A percentile compares a stretch with the other conserved stretches of the same genome.
These are phyloP conservation scores for Verticillium tricorpus DNA, from an alignment of 2,329 filamentous ascomycete genomes.

Conservation along the genomic window DNA sequence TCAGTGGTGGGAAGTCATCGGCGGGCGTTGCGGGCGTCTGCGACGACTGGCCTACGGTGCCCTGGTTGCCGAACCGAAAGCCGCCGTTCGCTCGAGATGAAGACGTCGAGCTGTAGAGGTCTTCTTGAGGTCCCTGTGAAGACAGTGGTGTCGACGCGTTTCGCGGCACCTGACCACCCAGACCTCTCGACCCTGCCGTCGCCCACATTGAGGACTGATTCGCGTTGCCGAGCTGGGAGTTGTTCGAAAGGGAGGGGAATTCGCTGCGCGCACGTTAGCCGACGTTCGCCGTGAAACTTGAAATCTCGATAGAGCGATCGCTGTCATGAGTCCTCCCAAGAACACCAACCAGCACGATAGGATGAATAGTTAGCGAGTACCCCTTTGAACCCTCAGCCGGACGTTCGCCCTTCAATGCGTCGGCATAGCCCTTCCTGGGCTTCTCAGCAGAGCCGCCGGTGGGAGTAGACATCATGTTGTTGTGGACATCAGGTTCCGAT, in stretches of 20 bases:
- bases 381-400: constrained; percentile 13
- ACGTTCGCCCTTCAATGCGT: constrained; percentile 16
- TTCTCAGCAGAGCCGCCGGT: neutral
- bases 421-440: constrained; percentile 20
- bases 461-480: constrained; percentile 3
- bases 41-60: constrained; percentile 25
- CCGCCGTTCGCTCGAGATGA: constrained; percentile 34
- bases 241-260: constrained; percentile 62
- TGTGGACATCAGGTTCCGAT: neutral
- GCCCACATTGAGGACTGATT: constrained; percentile 53
- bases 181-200: constrained; percentile 40
- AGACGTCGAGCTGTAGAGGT: constrained; percentile 33
- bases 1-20: constrained; percentile 61
- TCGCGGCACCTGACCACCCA: constrained; percentile 45
- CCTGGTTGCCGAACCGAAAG: constrained; percentile 51
- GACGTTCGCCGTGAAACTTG: neutral
- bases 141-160: constrained; percentile 46
- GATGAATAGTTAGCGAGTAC: constrained; percentile 10
- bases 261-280: constrained; percentile 40
- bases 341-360: neutral
- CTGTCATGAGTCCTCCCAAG: neutral
- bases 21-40: constrained; percentile 44
- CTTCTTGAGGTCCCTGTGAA: constrained; percentile 47
- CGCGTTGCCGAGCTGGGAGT: constrained; percentile 46
- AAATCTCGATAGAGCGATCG: neutral